Base-by-base conservation (phyloP, 495 filamentous ascomycete species). In the Penicillium malachiteum region DNA sequence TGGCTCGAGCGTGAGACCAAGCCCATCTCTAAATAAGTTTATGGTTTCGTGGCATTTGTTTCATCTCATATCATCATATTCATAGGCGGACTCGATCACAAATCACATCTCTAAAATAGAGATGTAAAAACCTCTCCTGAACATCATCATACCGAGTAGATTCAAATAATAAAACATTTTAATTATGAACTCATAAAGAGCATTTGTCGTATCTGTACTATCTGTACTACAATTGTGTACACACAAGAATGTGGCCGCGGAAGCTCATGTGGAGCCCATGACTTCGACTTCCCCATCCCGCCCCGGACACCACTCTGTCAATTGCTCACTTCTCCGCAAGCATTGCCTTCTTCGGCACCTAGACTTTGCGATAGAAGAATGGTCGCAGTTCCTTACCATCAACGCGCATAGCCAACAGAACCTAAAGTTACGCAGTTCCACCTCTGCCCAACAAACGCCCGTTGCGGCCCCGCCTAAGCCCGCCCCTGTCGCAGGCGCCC, bases 1-100 rank as follows among this genome's bases (percentile, higher is more conserved):
- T 99, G 94, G 94, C 73, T 99, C 63, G 75, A 91, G 73, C 82
- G 91, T 56, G 94, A 99, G 79, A 94, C 90, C 18, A 75, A 81
- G 61, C 71, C 76, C 14, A 74, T 78, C 41, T 74, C 73, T 5
- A 77, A 71, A 52, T 75, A 64, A 63, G 21, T 9, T 21, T 16
- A 40, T 16, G 18, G 48, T 13, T 6, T 37, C 34, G 13, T 55
- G 35, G 41, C 17, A 14, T 52, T 39, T n/a, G 34, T 35, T 37
- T 5, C n/a, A 49, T 26, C 18, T 12, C 43, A 14, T 41, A 41
- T 46, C 43, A 46, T 16, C 8, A 43, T 43, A 16, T 21, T 43
- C 40, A 3, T 16, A 43, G 9, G 17, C 7, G 10, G 17, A 48
- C 5, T 14, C 45, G 6, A n/a, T 26, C 21, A 48, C 13, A 14